Evolutionary conservation across 164 flowering plant genomes (phyloP).

Genomic region (Akebia trifoliata): DNA sequence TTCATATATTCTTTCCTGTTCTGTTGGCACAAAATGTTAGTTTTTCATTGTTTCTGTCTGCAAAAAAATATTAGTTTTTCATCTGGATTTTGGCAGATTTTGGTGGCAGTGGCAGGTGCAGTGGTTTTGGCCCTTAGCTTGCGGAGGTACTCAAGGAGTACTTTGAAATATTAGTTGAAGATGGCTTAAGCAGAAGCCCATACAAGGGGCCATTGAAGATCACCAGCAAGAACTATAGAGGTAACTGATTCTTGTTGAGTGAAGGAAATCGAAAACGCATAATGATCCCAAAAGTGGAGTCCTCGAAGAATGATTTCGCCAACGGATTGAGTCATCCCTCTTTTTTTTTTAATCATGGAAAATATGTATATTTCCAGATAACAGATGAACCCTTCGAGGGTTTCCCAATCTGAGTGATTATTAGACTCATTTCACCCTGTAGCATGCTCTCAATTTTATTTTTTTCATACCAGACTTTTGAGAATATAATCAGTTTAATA

Average conservation of each 20-base stretch:
- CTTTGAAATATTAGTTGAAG: slow-evolving; percentile 24
- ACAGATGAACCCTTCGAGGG: background rate
- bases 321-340: background rate
- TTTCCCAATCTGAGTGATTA: background rate
- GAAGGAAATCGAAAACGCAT: background rate
- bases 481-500: too few species aligned
- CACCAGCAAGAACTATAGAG: background rate
- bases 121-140: slow-evolving; percentile 41
- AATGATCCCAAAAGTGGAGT: background rate
- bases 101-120: slow-evolving; percentile 49
- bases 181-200: background rate
- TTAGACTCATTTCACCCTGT: background rate
- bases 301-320: background rate
- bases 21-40: background rate
- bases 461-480: too few species aligned
- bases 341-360: too few species aligned
- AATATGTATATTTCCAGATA: background rate
- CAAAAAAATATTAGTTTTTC: background rate
- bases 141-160: slow-evolving; percentile 61
- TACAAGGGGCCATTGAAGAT: background rate
- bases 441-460: too few species aligned
- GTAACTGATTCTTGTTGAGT: too few species aligned
- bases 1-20: background rate
- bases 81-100: slow-evolving; percentile 32
- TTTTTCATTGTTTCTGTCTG: background rate